These are phyloP conservation scores for Tetrahymena thermophila DNA, from an alignment of 73 alveolate species.

Conservation along the genomic window DNA sequence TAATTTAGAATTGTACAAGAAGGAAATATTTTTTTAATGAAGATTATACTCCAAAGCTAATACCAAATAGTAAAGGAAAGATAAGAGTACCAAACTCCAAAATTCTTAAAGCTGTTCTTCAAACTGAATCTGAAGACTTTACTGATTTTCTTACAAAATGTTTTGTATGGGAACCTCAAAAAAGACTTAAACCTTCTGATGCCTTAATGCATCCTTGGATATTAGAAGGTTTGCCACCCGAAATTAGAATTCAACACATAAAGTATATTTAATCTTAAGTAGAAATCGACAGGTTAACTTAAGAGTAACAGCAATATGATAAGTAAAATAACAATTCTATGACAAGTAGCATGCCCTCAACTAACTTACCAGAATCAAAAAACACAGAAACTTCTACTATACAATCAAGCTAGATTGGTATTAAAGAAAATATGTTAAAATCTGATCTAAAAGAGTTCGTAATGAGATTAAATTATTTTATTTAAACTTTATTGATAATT, in stretches of 20 bases:
- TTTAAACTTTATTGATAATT: too few relatives aligned
- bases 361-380: neutral
- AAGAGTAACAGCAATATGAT: neutral
- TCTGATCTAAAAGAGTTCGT: neutral
- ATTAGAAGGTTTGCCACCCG: constrained; percentile 52
- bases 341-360: neutral
- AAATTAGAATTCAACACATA: constrained; percentile 1
- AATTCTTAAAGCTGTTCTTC: constrained; percentile 23
- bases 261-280: neutral
- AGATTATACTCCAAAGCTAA: constrained; percentile 45
- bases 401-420: neutral
- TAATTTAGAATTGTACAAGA: constrained; percentile 10
- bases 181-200: constrained; percentile 67
- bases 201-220: constrained; percentile 82
- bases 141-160: constrained; percentile 52
- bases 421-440: neutral
- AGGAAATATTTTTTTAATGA: constrained; percentile 58
- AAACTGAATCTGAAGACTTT: constrained; percentile 16
- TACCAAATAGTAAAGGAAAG: constrained; percentile 70
- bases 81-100: constrained; percentile 60
- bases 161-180: constrained; percentile 72
- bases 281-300: neutral
- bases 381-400: neutral
- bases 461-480: too few relatives aligned
- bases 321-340: neutral